Base-by-base conservation (phyloP, 1,284 basidiomycete species). In the Apiotrichum gamsii region DNA sequence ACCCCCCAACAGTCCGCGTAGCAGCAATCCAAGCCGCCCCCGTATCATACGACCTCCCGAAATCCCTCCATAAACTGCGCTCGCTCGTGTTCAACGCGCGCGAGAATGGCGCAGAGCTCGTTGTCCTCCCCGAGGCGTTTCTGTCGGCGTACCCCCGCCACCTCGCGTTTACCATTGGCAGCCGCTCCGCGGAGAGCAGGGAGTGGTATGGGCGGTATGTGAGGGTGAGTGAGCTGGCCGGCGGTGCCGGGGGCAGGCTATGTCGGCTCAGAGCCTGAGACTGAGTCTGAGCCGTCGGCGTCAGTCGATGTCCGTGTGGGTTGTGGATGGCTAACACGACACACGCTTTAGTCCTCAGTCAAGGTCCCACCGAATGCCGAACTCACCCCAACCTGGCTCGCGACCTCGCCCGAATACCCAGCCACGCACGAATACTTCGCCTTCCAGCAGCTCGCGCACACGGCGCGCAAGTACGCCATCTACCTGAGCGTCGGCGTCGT, bases 61-160 rank as follows among this genome's bases (percentile, higher is more conserved):
- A 75, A 24, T 82, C 81, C 0, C 70, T 84, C 19, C 65, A 76
- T 42, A 84, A 82, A 61, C 75, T 83, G 5, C 77, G 81, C 47
- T 62, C 60, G 8, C 71, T 81, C 11, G 76, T 77, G 13, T 74
- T 64, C 16, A 62, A 78, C 8, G 80, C 81, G 6, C 77, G 76
- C 49, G 73, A 78, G 35, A 78, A 80, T 52, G 72, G 72, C 4
- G 72, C 78, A 0, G 76, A 82, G 57, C 63, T 86, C 2, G 80
- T 77, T 21, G 80, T 85, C 14, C 83, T 87, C 59, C 84, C 84
- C 3, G 84, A 87, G 64, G 84, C 82, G 16, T 85, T 83, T 28
- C 48, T 73, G 15, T 56, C 53, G 20, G 67, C 59, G 5, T 73
- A 73, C 39, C 72, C 72, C 2, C 52, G 72, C 15, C 63, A 66